Base-by-base conservation (phyloP, 2,329 filamentous ascomycete species). In the Allantophomopsis cytisporea region DNA sequence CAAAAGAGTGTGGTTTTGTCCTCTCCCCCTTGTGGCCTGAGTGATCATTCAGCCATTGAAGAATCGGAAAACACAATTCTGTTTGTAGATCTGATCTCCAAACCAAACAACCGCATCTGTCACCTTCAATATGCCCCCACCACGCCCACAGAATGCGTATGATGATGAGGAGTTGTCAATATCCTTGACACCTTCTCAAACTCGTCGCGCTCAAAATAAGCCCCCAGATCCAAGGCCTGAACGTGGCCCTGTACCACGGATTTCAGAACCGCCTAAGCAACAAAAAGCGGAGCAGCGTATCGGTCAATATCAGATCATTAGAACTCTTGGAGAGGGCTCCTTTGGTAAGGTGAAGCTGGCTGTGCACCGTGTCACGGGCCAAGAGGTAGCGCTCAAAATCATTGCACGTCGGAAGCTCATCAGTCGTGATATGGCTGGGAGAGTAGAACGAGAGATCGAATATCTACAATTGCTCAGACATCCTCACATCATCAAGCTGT, bases 311-410 rank as follows among this genome's bases (percentile, higher is more conserved):
- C 83, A 83, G 52, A 80, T 95, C 41, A 71, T 94, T 50, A 81
- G 80, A 58, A 95, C 89, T 13, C 72, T 98, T 12, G 91, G 91
- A 41, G 91, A 98, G 64, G 91, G 91, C 36, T 95, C 88, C 2
- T 98, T 98, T 59, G 91, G 91, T 52, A 98, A 98, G 66, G 91
- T 98, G 59, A 96, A 96, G 69, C 75, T 98, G 52, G 91, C 91
- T 16, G 83, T 88, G 33, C 91, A 98, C 58, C 79, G 86, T 54
- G 79, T 87, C 50, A 96, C 85, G 49, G 84, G 84, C 47, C 88
- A 96, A 61, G 85, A 95, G 65, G 91, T 98, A 38, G 91, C 91
- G 20, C 73, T 98, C 56, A 98, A 98, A 71, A 95, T 96, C 56
- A 98, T 98, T 55, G 84, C 87, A 33, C 76, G 91, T 49, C 91